A percentile compares a stretch with the other conserved stretches of the same genome.
Conservation (phyloP, 169 alveolate species). For the Eimeria zaria region DNA sequence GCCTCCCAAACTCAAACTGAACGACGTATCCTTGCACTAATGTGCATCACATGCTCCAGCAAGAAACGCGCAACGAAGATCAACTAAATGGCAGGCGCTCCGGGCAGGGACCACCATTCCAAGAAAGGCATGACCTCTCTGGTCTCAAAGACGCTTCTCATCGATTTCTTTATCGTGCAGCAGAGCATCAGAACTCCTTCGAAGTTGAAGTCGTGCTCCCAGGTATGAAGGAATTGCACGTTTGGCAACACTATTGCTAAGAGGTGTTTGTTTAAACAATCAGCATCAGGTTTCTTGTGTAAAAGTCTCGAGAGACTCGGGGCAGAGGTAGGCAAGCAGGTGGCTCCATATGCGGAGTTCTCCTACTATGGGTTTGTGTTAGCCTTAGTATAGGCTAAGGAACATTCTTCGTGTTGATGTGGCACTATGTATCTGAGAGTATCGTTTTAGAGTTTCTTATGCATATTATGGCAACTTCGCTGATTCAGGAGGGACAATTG, state of each 20-base stretch:
- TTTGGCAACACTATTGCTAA: neutral
- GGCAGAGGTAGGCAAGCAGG: neutral
- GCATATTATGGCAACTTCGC: neutral
- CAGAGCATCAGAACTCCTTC: slow-evolving; percentile 62
- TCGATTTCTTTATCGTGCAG: slow-evolving; percentile 51
- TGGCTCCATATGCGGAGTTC: neutral
- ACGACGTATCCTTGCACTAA: neutral
- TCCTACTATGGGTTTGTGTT: neutral
- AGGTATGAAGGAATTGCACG: slow-evolving; percentile 16
- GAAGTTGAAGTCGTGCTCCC: slow-evolving; percentile 78
- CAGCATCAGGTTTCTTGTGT: neutral
- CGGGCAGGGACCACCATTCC: neutral
- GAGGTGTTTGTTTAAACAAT: neutral
- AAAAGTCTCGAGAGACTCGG: neutral
- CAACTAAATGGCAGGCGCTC: neutral
- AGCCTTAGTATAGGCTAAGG: no score
- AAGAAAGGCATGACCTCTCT: neutral
- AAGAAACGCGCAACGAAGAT: neutral
- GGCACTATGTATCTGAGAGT: neutral
- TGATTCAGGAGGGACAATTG: slow-evolving; percentile 64
- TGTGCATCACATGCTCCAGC: slow-evolving; percentile 4
- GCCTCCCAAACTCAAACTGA: neutral
- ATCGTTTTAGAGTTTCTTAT: neutral
- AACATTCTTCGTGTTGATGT: neutral
- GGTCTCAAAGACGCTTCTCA: slow-evolving; percentile 10